Percentiles rank a stretch among this genome's conserved stretches.
Conservation (phyloP, 1,284 basidiomycete species). For the Ceratobasidium sp. region DNA sequence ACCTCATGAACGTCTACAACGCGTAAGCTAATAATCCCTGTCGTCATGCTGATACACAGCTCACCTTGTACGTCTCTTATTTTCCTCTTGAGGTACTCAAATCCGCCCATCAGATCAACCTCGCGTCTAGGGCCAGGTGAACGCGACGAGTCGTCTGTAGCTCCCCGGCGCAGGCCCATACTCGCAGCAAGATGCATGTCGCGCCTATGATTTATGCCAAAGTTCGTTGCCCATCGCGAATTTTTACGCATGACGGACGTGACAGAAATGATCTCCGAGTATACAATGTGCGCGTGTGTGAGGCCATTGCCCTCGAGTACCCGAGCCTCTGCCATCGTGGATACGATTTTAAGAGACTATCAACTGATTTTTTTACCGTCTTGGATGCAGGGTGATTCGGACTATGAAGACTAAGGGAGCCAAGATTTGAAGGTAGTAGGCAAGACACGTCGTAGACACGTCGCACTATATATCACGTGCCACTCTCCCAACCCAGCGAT, state of each 20-base stretch:
- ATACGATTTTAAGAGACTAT: not conserved
- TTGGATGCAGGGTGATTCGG: no score
- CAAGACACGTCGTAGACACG: no score
- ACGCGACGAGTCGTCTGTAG: conserved; percentile 11
- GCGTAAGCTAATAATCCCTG: not conserved
- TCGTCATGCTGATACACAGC: conserved; percentile 48
- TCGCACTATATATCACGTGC: no score
- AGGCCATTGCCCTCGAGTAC: conserved; percentile 24
- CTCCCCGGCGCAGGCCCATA: conserved; percentile 68
- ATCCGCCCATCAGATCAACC: conserved; percentile 87
- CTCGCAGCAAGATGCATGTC: conserved; percentile 75
- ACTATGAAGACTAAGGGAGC: no score
- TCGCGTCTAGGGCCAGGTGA: conserved; percentile 59
- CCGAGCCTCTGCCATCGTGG: conserved; percentile 6
- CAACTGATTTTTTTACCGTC: no score
- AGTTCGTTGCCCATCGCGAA: conserved; percentile 82
- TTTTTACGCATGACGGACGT: conserved; percentile 98
- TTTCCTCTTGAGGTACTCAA: conserved; percentile 84
- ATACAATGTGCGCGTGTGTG: conserved; percentile 71
- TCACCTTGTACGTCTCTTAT: conserved; percentile 79
- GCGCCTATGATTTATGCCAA: conserved; percentile 58
- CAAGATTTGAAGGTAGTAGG: no score
- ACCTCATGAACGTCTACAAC: conserved; percentile 66
- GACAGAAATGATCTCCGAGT: conserved; percentile 90
- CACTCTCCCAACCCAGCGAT: no score